Evolutionary conservation across 73 alveolate genomes (phyloP).

Genomic region (Paramecium bursaria): DNA sequence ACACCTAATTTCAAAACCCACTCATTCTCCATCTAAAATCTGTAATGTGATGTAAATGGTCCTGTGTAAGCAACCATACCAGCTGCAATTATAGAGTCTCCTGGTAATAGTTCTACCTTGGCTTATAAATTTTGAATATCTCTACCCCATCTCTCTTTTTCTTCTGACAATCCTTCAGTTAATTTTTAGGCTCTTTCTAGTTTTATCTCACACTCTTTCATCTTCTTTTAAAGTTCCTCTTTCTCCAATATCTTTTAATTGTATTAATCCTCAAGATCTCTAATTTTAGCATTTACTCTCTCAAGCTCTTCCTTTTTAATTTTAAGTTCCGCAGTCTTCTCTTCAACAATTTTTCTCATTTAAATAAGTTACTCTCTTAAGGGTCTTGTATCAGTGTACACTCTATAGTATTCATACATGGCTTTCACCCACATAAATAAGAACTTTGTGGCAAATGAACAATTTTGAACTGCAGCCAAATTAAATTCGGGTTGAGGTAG

Average conservation of each 20-base stretch:
- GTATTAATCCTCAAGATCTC: constrained; percentile 71
- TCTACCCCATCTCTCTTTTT: constrained; percentile 97
- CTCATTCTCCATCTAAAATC: constrained; percentile 88
- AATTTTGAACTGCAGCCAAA: constrained; percentile 81
- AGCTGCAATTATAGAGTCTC: constrained; percentile 97
- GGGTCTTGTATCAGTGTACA: constrained; percentile 79
- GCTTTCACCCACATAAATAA: constrained; percentile 87
- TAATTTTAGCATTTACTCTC: constrained; percentile 83
- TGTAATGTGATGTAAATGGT: constrained; percentile 94
- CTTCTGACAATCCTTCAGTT: constrained; percentile 97
- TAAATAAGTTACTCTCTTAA: constrained; percentile 73
- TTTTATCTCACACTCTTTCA: constrained; percentile 84
- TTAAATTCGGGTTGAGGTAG: constrained; percentile 79
- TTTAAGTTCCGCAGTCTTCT: constrained; percentile 76
- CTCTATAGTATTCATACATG: constrained; percentile 82
- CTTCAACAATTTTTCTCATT: constrained; percentile 77
- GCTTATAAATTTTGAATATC: constrained; percentile 91
- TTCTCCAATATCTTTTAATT: constrained; percentile 73
- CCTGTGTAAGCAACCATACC: constrained; percentile 99
- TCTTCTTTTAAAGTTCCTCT: constrained; percentile 76
- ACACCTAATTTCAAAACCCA: constrained; percentile 90
- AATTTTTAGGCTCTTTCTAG: constrained; percentile 98
- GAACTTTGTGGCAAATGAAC: constrained; percentile 85
- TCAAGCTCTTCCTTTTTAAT: constrained; percentile 83
- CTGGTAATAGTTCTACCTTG: constrained; percentile 90